Evolutionary conservation across 2,329 filamentous ascomycete species (phyloP).

Genomic region (Penicillium decumbens): DNA sequence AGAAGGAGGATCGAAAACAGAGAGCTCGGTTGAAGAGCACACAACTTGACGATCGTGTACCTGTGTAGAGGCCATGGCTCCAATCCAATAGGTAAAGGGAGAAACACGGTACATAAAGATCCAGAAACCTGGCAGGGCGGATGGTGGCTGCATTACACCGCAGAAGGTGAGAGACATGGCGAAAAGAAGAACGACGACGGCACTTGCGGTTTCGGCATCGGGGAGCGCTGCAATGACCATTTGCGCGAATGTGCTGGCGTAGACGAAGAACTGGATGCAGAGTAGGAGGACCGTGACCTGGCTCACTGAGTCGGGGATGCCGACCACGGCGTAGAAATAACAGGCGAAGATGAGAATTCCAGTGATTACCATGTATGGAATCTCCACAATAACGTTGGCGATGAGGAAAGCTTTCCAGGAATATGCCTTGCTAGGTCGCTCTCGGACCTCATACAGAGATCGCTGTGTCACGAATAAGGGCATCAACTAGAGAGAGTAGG

Average conservation of each 20-base stretch:
- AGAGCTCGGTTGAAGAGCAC: constrained; percentile 66
- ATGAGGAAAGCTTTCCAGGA: constrained; percentile 82
- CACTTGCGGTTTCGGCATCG: constrained; percentile 67
- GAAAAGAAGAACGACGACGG: constrained; percentile 70
- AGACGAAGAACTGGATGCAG: constrained; percentile 69
- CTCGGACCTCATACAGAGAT: constrained; percentile 75
- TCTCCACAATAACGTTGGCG: constrained; percentile 74
- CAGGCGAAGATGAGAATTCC: constrained; percentile 69
- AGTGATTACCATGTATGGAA: constrained; percentile 76
- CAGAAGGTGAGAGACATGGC: constrained; percentile 76
- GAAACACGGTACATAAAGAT: constrained; percentile 58
- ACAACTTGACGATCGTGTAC: constrained; percentile 62
- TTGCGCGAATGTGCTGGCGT: constrained; percentile 74
- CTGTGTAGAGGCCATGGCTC: constrained; percentile 65
- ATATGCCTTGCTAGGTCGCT: constrained; percentile 78
- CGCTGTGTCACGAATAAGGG: constrained; percentile 79
- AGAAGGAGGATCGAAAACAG: constrained; percentile 58
- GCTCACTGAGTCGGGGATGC: constrained; percentile 59
- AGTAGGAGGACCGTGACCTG: constrained; percentile 75
- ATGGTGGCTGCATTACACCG: constrained; percentile 61
- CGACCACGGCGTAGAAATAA: constrained; percentile 77
- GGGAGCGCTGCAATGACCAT: constrained; percentile 73
- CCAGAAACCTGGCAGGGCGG: constrained; percentile 66
- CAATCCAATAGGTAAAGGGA: constrained; percentile 48
- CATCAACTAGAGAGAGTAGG: constrained; percentile 53